phyloP scores from a whole-genome alignment of 768 basidiomycete species.

The Polyporus arcularius region DNA sequence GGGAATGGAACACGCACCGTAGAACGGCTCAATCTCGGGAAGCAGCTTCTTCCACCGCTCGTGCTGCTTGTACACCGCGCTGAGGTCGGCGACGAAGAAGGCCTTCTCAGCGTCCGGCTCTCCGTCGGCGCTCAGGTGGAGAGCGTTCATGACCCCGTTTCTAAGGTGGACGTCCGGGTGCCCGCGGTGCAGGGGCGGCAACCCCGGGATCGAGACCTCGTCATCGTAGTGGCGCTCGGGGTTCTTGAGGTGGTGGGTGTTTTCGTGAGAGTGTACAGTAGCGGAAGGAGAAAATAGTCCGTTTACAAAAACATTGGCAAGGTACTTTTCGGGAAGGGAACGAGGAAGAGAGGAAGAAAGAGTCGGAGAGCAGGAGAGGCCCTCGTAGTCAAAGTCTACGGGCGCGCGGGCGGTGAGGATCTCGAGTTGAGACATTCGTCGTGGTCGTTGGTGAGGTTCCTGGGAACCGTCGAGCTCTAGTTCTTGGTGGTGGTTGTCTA shows the following conservation, averaged over 20 bases:
- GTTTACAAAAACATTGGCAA: slow-evolving; percentile 24
- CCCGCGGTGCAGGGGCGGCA: slow-evolving; percentile 69
- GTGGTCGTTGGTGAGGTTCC: slow-evolving; percentile 11
- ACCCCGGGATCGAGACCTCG: slow-evolving; percentile 54
- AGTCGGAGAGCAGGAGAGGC: slow-evolving; percentile 28
- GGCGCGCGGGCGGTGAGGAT: slow-evolving; percentile 40
- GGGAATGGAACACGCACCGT: slow-evolving; percentile 58
- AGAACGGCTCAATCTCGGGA: slow-evolving; percentile 89
- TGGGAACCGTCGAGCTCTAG: slow-evolving; percentile 25
- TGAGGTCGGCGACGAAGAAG: slow-evolving; percentile 95
- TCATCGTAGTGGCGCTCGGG: slow-evolving; percentile 30
- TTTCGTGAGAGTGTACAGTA: slow-evolving; percentile 11
- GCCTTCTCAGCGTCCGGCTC: slow-evolving; percentile 85
- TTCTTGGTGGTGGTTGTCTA: slow-evolving; percentile 29
- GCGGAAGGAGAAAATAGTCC: slow-evolving; percentile 18
- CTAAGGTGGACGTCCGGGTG: slow-evolving; percentile 76
- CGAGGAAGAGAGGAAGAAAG: slow-evolving; percentile 20
- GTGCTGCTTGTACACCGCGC: slow-evolving; percentile 83
- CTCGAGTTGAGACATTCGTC: slow-evolving; percentile 59
- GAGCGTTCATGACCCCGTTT: slow-evolving; percentile 72
- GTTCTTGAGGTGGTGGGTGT: slow-evolving; percentile 10
- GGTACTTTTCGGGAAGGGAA: slow-evolving; percentile 26
- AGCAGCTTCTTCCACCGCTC: slow-evolving; percentile 77
- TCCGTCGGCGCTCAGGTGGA: slow-evolving; percentile 49
- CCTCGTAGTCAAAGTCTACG: slow-evolving; percentile 32